Base-by-base conservation (phyloP, 2,329 filamentous ascomycete species). In the Arthrobotrys iridis region DNA sequence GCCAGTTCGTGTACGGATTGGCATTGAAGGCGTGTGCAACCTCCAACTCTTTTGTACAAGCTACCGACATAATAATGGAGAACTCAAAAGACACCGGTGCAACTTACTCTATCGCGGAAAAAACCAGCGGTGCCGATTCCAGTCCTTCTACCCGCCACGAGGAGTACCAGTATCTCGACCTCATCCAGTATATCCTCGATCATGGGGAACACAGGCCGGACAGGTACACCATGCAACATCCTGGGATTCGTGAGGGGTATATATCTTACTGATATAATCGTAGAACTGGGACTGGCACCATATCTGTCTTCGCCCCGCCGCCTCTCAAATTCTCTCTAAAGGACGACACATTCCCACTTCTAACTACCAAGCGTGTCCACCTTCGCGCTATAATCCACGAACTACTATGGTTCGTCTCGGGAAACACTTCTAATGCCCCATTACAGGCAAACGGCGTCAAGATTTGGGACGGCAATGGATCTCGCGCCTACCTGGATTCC, bases 401-500 rank as follows among this genome's bases (percentile, higher is more conserved):
- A 83, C 89, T 99, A 0, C 89, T 99, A 76, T 99, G 95, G 95
- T 99, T 99, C 83, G 87, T 99, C 78, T 87, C 89, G 46, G 95
- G 93, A 80, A 88, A 85, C 80, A 99, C 95, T 1, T 93, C 92
- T 0, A 93, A 92, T 0, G 83, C 88, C 2, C 85, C 93, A 0
- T 88, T 99, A 2, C 90, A 88, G 73, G 89, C 89, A 10, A 89
- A 90, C 1, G 93, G 93, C 28, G 89, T 99, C 80, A 96, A 96
- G 83, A 99, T 99, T 82, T 99, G 95, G 95, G 95, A 99, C 81
- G 94, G 93, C 79, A 99, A 99, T 81, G 95, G 94, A 45, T 93
- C 90, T 50, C 91, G 95, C 79, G 91, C 89, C 80, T 98, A 91
- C 82, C 91, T 99, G 37, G 94, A 99, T 84, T 89, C 86, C 77